phyloP scores from a whole-genome alignment of 192 early-diverging fungal genomes.

The Borealophlyctis nickersoniae region DNA sequence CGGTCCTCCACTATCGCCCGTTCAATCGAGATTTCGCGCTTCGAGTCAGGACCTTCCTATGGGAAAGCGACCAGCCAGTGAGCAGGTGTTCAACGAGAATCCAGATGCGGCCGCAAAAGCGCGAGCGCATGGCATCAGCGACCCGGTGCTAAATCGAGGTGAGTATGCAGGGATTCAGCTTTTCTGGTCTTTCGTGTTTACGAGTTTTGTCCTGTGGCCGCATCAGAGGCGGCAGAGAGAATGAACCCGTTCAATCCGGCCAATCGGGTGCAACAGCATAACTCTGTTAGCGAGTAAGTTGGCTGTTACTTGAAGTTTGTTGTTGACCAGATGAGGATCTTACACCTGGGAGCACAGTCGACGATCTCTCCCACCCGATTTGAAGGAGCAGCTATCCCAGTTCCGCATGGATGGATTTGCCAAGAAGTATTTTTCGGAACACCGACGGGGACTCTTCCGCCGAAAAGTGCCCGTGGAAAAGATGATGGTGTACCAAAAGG shows the following conservation, averaged over 20 bases:
- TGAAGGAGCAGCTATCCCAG: conserved; percentile 70
- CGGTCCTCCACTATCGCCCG: no score
- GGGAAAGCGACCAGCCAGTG: no score
- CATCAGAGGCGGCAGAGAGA: conserved; percentile 51
- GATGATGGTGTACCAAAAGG: conserved; percentile 78
- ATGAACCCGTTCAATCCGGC: conserved; percentile 49
- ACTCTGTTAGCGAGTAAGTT: conserved; percentile 6
- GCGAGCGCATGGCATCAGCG: conserved; percentile 28
- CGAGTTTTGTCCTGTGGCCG: no score
- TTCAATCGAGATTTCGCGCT: no score
- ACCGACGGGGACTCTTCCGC: conserved; percentile 81
- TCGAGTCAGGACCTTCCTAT: no score
- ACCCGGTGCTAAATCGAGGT: conserved; percentile 49
- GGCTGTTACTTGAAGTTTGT: not conserved
- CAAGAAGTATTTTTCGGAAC: conserved; percentile 84
- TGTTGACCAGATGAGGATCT: not conserved
- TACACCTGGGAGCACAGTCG: conserved; percentile 11
- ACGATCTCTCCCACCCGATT: conserved; percentile 31
- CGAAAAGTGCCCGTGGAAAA: conserved; percentile 84
- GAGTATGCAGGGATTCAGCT: no score
- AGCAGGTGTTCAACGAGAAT: no score
- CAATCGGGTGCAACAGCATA: conserved; percentile 10
- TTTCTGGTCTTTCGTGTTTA: no score
- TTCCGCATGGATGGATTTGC: conserved; percentile 87
- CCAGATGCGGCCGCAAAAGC: conserved; percentile 18